Evolutionary conservation across 73 alveolate species (phyloP).

Genomic region (Tetrahymena malaccensis): DNA sequence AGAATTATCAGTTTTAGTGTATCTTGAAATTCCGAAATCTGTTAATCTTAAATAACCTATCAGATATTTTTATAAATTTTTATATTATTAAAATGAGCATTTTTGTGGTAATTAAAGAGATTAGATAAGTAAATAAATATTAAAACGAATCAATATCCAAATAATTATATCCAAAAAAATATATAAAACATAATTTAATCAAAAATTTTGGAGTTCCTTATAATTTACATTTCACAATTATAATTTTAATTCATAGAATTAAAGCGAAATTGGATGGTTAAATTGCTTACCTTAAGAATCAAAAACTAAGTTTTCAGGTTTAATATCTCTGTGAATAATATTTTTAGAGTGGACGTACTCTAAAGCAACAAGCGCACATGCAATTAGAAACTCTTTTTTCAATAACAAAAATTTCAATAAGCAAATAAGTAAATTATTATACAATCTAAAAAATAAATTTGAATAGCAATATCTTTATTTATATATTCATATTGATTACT

Average conservation of each 20-base stretch:
- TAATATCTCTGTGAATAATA: constrained; percentile 58
- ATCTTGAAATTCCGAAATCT: constrained; percentile 63
- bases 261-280: background rate
- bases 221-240: background rate
- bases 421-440: too few relatives aligned
- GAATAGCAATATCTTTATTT: background rate
- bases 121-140: background rate
- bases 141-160: too few relatives aligned
- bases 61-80: background rate
- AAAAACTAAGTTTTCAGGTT: constrained; percentile 64
- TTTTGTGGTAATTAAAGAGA: background rate
- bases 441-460: background rate
- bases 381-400: constrained; percentile 50
- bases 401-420: background rate
- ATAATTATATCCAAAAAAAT: too few relatives aligned
- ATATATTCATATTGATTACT: constrained; percentile 29
- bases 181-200: too few relatives aligned
- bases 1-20: constrained; percentile 48
- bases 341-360: constrained; percentile 60
- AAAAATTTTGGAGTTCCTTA: background rate
- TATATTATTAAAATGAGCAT: too few relatives aligned
- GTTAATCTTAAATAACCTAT: constrained; percentile 55
- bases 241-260: too few relatives aligned
- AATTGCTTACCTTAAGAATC: constrained; percentile 44
- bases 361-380: constrained; percentile 54